phyloP scores from a whole-genome alignment of 345 rosid species.

The Sisymbrium irio region DNA sequence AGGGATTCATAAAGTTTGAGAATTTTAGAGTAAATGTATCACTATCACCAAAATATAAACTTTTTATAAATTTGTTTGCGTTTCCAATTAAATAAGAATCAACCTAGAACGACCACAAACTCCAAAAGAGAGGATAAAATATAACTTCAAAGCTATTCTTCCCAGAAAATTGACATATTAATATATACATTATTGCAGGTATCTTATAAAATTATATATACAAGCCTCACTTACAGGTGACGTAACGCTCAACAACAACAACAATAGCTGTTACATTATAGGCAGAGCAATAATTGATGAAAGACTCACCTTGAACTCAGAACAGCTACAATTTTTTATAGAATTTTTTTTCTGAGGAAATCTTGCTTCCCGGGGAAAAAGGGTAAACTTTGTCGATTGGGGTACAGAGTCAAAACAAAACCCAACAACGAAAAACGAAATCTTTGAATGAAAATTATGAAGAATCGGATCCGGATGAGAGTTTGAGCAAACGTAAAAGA shows the following conservation, averaged over 20 bases:
- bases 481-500: slow-evolving; percentile 17
- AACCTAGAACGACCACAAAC: background rate
- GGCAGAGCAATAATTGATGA: slow-evolving; percentile 9
- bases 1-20: background rate
- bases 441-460: background rate
- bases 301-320: slow-evolving; percentile 16
- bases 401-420: background rate
- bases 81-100: background rate
- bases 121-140: background rate
- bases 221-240: background rate
- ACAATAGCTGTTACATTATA: background rate
- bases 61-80: background rate
- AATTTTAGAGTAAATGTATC: background rate
- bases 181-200: slow-evolving; percentile 4
- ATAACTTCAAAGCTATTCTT: slow-evolving; percentile 1
- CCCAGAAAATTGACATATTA: background rate
- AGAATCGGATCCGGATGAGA: slow-evolving; percentile 4
- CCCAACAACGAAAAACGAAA: background rate
- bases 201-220: background rate
- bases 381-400: slow-evolving; percentile 3
- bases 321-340: background rate
- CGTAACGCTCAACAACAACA: slow-evolving; percentile 9
- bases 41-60: background rate
- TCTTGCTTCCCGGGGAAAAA: slow-evolving; percentile 4
- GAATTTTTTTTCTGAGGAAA: background rate